Evolutionary conservation across 2,329 filamentous ascomycete species (phyloP).

Genomic region (Xylaria sp.): DNA sequence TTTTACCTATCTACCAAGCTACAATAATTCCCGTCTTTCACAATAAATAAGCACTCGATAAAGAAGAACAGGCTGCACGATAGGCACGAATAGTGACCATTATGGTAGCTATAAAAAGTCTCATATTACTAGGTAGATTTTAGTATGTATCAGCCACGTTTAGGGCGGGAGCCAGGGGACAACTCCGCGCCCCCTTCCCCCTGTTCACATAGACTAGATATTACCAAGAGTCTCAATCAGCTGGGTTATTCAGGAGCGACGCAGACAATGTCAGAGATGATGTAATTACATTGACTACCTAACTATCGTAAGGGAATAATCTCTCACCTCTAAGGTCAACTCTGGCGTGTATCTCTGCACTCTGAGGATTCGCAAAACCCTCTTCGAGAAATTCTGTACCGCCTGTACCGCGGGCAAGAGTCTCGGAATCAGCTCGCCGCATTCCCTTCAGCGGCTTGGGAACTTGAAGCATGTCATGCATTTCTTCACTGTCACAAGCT

Average conservation of each 20-base stretch:
- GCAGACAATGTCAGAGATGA: background rate
- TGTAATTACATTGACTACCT: background rate
- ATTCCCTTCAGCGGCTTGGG: background rate
- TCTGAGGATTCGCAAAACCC: background rate
- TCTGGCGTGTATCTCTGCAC: no score
- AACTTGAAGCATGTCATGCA: background rate
- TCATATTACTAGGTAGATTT: constrained; percentile 1
- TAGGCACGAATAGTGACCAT: background rate
- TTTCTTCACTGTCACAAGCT: background rate
- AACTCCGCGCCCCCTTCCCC: background rate
- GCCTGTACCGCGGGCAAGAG: constrained; percentile 3
- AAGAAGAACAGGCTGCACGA: background rate
- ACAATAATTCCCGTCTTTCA: no score
- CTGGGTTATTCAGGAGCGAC: background rate
- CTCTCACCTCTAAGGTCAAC: no score
- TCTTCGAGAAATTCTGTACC: background rate
- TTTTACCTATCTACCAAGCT: no score
- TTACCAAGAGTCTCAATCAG: background rate
- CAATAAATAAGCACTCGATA: no score
- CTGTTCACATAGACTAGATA: background rate
- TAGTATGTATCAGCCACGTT: constrained; percentile 9
- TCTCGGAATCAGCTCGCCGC: background rate
- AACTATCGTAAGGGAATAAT: background rate
- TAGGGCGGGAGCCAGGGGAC: background rate
- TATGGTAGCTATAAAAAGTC: background rate